Evolutionary conservation across 768 basidiomycete genomes (phyloP), one percentile per base, ranked within the genome.

Genomic region (Macrolepiota fuliginosa): DNA sequence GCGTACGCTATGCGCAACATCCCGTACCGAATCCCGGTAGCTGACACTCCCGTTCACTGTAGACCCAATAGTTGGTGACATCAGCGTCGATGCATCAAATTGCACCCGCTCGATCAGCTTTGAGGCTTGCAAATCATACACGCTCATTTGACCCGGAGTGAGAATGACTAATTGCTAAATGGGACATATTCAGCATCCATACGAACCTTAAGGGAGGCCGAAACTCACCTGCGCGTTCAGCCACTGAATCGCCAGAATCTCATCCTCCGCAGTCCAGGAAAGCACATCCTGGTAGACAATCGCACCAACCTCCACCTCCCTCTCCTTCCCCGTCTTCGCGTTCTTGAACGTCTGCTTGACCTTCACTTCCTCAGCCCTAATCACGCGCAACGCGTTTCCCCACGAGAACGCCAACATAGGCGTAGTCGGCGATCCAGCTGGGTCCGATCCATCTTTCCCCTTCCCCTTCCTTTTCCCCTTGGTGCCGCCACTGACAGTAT

Each of bases 351-450:
- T 67, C 64, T 88, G 85, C 62, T 80, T 79, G 27, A 80, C 68
- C 64, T 78, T 82, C 25, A 77, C 77, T 72, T 92, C 91, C 15
- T 80, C 81, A 10, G 96, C 82, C 10, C 79, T 81, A 24, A 97
- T 73, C 17, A 97, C 72, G 53, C 80, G 79, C 40, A 97, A 68
- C 4, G 75, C 79, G 58, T 77, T 77, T 0, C 90, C 94, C 96
- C 96, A 98, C 0, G 91, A 86, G 70, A 89, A 97, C 0, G 86
- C 92, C 27, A 99, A 77, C 40, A 85, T 75, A 2, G 96, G 96
- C 52, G 76, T 74, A 5, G 77, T 81, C 15, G 74, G 58, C 15
- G 54, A 53, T 39, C 66, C 67, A 29, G 40, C 7, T 5, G 42
- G 13, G 7, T 19, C 42, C 29, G 29, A 32, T 3, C 19, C 42